phyloP scores from a whole-genome alignment of 805 yeast species.

The Ogataea saltuana region DNA sequence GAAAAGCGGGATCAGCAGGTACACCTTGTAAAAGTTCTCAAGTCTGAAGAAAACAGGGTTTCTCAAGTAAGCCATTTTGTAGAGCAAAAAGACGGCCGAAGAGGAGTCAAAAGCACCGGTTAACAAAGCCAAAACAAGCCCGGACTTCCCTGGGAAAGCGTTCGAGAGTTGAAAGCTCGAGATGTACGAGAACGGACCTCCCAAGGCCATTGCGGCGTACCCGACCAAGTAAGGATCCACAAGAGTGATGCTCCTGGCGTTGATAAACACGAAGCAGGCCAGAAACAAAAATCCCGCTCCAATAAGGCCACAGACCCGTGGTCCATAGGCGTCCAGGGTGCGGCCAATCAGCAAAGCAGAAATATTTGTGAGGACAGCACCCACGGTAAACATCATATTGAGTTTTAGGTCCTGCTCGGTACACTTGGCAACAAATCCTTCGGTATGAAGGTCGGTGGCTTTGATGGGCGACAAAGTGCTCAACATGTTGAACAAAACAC shows the following conservation, averaged over 20 bases:
- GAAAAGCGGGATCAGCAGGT: constrained; percentile 50
- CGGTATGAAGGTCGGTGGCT: constrained; percentile 18
- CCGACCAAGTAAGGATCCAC: constrained; percentile 56
- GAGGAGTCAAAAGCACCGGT: constrained; percentile 64
- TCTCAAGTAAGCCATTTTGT: constrained; percentile 41
- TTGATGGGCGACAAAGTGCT: constrained; percentile 1
- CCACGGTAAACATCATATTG: constrained; percentile 60
- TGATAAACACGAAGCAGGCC: constrained; percentile 49
- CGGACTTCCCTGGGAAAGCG: constrained; percentile 54
- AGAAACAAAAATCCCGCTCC: constrained; percentile 49
- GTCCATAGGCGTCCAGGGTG: constrained; percentile 51
- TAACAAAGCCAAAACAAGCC: constrained; percentile 51
- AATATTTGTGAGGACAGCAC: constrained; percentile 56
- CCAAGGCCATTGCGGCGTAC: constrained; percentile 53
- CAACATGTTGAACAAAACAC: constrained; percentile 6
- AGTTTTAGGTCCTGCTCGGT: constrained; percentile 54
- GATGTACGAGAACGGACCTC: constrained; percentile 58
- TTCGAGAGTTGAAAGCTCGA: constrained; percentile 59
- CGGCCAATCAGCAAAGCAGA: constrained; percentile 54
- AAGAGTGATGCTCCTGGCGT: constrained; percentile 32
- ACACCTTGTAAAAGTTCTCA: constrained; percentile 46
- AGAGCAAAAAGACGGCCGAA: constrained; percentile 53
- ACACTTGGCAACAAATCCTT: constrained; percentile 44
- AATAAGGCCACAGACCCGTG: constrained; percentile 52
- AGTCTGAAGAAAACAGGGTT: constrained; percentile 40